Evolutionary conservation across 352 stramenopile species (phyloP).

Genomic region (Saprolegnia diclina): DNA sequence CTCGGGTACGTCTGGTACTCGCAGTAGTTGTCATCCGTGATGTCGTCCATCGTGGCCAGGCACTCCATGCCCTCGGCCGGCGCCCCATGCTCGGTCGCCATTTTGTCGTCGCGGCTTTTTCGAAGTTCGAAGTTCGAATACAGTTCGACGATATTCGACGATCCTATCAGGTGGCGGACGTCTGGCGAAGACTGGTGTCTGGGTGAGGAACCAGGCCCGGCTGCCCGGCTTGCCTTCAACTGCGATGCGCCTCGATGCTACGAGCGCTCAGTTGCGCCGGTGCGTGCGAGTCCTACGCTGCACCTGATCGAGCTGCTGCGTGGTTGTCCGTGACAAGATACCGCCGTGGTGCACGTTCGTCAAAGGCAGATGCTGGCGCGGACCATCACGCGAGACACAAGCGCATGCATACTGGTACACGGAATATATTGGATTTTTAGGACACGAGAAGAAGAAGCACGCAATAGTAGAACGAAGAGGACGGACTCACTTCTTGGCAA

Average conservation of each 20-base stretch:
- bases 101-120: background rate
- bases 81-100: constrained; percentile 20
- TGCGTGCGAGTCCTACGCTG: too few species aligned
- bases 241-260: too few species aligned
- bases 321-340: too few species aligned
- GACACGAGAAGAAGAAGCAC: background rate
- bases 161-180: too few species aligned
- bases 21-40: constrained; percentile 88
- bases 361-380: too few species aligned
- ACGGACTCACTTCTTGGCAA: constrained; percentile 25
- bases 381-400: background rate
- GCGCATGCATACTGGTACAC: background rate
- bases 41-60: constrained; percentile 93
- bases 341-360: too few species aligned
- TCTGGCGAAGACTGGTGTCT: too few species aligned
- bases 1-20: constrained; percentile 91
- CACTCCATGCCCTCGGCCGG: constrained; percentile 86
- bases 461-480: background rate
- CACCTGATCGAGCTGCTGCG: too few species aligned
- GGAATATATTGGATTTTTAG: background rate
- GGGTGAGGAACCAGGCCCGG: too few species aligned
- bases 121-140: constrained; percentile 2
- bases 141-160: too few species aligned
- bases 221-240: too few species aligned
- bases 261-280: too few species aligned